Base-by-base conservation (phyloP, 2,329 filamentous ascomycete species). In the Microcyclospora pomicola region DNA sequence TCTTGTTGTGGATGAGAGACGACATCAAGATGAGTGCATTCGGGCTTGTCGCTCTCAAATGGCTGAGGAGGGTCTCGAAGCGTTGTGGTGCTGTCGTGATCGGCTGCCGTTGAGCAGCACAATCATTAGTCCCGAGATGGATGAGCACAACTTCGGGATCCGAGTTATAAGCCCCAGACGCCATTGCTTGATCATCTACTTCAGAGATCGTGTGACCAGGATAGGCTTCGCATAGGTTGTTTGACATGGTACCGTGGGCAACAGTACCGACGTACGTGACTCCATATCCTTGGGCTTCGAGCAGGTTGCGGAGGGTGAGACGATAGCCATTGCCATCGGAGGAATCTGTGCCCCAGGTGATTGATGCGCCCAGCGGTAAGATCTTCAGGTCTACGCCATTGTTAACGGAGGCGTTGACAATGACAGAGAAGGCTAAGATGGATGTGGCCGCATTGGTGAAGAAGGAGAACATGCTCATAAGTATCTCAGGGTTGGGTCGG, bases 361-460 rank as follows among this genome's bases (percentile, higher is more conserved):
- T 62, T 14, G 59, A 62, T 44, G 63, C 59, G 37, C 62, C 60
- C 3, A 61, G 51, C 6, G 61, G 45, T 49, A 64, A 53, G 29
- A 60, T 40, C 37, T 39, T 42, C 19, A 40, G 34, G 12, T 27
- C 34, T 19, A 38, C 31, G 15, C 27, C 27, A 28, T 38, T 29
- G 19, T 38, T 33, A 24, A 33, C 29, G 14, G 34, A 16, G 32
- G 32, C 32, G 7, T 24, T 24, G 19, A 24, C 19, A 7, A 24
- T 24, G 19, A 24, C 19, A 4, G 19, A 24, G 19, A 24, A 7
- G 5, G 19, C 19, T 24, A 24, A 24, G 19, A 24, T 24, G 19
- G 19, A 24, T 24, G 19, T 24, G 19, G 19, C 19, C 5, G 7
- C 19, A 7, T 7, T 24, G 19, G 19, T 24, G 19, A 24, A 24